These are phyloP conservation scores for Aspergillus spinulosporus DNA, from an alignment of 2,329 filamentous ascomycete species.

Conservation along the genomic window DNA sequence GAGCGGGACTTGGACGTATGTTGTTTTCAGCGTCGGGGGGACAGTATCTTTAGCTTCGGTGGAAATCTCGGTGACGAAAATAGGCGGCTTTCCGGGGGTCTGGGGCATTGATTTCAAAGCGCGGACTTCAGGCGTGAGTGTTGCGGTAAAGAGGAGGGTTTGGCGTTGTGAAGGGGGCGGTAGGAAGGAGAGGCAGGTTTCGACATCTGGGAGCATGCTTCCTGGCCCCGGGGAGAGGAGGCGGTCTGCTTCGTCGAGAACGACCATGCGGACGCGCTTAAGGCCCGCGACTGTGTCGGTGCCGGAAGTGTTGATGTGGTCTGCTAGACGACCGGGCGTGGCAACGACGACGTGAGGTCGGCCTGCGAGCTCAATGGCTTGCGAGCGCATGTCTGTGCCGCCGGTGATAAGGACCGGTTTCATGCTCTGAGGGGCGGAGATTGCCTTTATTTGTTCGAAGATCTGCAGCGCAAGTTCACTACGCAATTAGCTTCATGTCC, in stretches of 20 bases:
- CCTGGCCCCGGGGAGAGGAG: conserved; percentile 73
- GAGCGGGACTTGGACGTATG: conserved; percentile 82
- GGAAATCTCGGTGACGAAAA: conserved; percentile 87
- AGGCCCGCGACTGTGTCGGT: conserved; percentile 86
- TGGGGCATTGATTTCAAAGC: conserved; percentile 77
- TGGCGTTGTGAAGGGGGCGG: conserved; percentile 79
- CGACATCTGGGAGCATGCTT: conserved; percentile 92
- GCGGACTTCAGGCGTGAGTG: conserved; percentile 87
- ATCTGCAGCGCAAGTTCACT: conserved; percentile 93
- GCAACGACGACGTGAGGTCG: conserved; percentile 91
- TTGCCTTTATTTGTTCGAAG: conserved; percentile 91
- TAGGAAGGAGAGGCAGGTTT: conserved; percentile 79
- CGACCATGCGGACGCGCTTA: conserved; percentile 75
- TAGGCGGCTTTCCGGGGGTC: conserved; percentile 67
- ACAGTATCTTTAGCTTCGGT: conserved; percentile 68
- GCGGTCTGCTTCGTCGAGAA: conserved; percentile 94
- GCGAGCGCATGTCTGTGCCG: conserved; percentile 85
- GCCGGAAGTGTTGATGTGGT: conserved; percentile 89
- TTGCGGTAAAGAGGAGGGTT: conserved; percentile 93
- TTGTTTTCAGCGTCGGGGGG: conserved; percentile 77
- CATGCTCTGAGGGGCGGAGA: conserved; percentile 81
- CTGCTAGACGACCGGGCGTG: conserved; percentile 86
- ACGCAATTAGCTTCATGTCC: not conserved
- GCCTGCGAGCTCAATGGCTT: conserved; percentile 79
- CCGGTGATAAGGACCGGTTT: conserved; percentile 90